Percentiles rank a stretch among this genome's conserved stretches.
phyloP scores from a whole-genome alignment of 1,284 basidiomycete species.

The Thelephora terrestris region DNA sequence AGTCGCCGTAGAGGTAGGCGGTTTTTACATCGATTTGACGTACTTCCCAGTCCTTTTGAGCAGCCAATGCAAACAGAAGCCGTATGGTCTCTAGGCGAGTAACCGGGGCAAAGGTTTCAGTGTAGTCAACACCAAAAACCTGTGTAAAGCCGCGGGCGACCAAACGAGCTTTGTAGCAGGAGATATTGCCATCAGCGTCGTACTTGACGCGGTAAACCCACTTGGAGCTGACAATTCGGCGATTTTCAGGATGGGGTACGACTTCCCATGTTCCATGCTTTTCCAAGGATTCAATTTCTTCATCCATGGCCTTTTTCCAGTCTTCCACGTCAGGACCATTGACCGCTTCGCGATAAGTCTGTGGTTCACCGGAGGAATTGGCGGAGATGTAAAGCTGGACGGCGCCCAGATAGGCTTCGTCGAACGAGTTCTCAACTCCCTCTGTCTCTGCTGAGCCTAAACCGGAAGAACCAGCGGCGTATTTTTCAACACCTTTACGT shows the following conservation, averaged over 20 bases:
- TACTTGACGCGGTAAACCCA: constrained; percentile 32
- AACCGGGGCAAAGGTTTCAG: constrained; percentile 34
- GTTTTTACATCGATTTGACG: constrained; percentile 10
- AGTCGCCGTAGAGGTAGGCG: constrained; percentile 11
- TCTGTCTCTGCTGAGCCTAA: too few species aligned
- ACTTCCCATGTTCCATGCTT: constrained; percentile 11
- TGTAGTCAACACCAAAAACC: constrained; percentile 23
- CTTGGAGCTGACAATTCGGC: constrained; percentile 11
- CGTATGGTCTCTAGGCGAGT: constrained; percentile 25
- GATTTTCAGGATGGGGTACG: constrained; percentile 12
- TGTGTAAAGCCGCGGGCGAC: constrained; percentile 34
- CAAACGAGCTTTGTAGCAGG: constrained; percentile 25
- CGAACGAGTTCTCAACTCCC: too few species aligned
- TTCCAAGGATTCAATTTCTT: constrained; percentile 9
- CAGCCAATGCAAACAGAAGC: constrained; percentile 23
- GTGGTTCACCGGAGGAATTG: neutral
- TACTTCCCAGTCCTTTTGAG: constrained; percentile 13
- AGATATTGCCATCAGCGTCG: constrained; percentile 13
- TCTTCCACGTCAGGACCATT: constrained; percentile 8
- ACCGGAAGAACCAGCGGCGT: too few species aligned
- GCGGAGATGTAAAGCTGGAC: too few species aligned
- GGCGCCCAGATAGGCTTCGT: too few species aligned
- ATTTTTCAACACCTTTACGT: too few species aligned
- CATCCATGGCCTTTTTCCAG: constrained; percentile 10
- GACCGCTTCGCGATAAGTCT: neutral